Evolutionary conservation across 768 basidiomycete genomes (phyloP).

Genomic region (Nidula microcarpa): DNA sequence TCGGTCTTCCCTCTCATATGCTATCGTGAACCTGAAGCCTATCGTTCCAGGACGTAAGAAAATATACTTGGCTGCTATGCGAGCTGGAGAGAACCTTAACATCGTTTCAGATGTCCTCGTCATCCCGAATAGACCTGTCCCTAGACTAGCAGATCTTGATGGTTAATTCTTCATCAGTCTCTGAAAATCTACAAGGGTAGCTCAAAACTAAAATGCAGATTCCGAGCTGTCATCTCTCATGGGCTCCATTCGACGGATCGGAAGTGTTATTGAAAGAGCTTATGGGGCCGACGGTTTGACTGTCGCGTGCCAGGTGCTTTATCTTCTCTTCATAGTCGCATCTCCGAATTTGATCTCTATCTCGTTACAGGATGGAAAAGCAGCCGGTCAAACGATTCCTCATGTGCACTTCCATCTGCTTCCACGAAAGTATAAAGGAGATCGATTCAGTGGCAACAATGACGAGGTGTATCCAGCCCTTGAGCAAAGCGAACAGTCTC

Average conservation of each 20-base stretch:
- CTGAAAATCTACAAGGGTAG: background rate
- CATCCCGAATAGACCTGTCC: slow-evolving; percentile 51
- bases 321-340: background rate
- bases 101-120: slow-evolving; percentile 55
- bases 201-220: slow-evolving; percentile 20
- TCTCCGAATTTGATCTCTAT: background rate
- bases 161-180: slow-evolving; percentile 20
- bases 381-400: slow-evolving; percentile 76
- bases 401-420: slow-evolving; percentile 97
- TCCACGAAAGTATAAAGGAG: slow-evolving; percentile 71
- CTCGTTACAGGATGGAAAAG: slow-evolving; percentile 71
- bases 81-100: background rate
- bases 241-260: slow-evolving; percentile 73
- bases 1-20: slow-evolving; percentile 64
- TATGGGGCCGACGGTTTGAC: slow-evolving; percentile 85
- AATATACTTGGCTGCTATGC: background rate
- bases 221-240: slow-evolving; percentile 81
- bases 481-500: slow-evolving; percentile 56
- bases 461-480: slow-evolving; percentile 81
- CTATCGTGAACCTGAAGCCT: slow-evolving; percentile 93
- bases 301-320: slow-evolving; percentile 78
- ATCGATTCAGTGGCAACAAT: slow-evolving; percentile 58
- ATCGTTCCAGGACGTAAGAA: slow-evolving; percentile 88
- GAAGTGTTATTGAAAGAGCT: slow-evolving; percentile 72
- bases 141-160: slow-evolving; percentile 53